Evolutionary conservation across 1,139 yeast species (phyloP).

Genomic region (Nakaseomyces nivariensis): DNA sequence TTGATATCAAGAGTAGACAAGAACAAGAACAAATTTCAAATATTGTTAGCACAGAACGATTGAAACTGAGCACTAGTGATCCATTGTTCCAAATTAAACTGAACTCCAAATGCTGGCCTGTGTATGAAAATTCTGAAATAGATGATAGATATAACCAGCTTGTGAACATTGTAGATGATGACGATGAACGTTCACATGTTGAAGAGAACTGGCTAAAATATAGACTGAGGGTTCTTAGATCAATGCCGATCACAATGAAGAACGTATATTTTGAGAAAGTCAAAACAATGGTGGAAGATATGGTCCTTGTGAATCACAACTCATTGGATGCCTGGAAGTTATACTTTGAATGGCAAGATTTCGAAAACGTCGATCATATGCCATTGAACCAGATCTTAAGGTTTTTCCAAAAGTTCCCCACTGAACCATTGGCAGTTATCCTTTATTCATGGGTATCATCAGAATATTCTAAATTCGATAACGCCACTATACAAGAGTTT

Average conservation of each 20-base stretch:
- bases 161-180: slow-evolving; percentile 56
- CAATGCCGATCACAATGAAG: slow-evolving; percentile 38
- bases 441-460: slow-evolving; percentile 53
- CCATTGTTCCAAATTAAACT: slow-evolving; percentile 34
- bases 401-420: slow-evolving; percentile 49
- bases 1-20: slow-evolving; percentile 36
- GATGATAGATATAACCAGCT: slow-evolving; percentile 45
- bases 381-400: slow-evolving; percentile 39
- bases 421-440: slow-evolving; percentile 54
- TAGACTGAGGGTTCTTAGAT: slow-evolving; percentile 44
- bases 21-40: slow-evolving; percentile 35
- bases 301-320: slow-evolving; percentile 57
- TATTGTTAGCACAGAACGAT: slow-evolving; percentile 35
- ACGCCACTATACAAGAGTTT: slow-evolving; percentile 18
- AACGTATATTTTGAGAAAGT: slow-evolving; percentile 36
- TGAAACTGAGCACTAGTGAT: slow-evolving; percentile 39
- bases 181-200: slow-evolving; percentile 42
- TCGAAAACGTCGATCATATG: slow-evolving; percentile 38
- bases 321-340: slow-evolving; percentile 64
- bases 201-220: slow-evolving; percentile 56
- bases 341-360: slow-evolving; percentile 70
- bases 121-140: slow-evolving; percentile 42
- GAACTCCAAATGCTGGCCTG: slow-evolving; percentile 40
- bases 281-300: slow-evolving; percentile 53
- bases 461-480: slow-evolving; percentile 44